A percentile compares a stretch with the other conserved stretches of the same genome.
These are phyloP conservation scores for Micromonas pusilla DNA, from an alignment of 139 green algal genomes.

Conservation along the genomic window DNA sequence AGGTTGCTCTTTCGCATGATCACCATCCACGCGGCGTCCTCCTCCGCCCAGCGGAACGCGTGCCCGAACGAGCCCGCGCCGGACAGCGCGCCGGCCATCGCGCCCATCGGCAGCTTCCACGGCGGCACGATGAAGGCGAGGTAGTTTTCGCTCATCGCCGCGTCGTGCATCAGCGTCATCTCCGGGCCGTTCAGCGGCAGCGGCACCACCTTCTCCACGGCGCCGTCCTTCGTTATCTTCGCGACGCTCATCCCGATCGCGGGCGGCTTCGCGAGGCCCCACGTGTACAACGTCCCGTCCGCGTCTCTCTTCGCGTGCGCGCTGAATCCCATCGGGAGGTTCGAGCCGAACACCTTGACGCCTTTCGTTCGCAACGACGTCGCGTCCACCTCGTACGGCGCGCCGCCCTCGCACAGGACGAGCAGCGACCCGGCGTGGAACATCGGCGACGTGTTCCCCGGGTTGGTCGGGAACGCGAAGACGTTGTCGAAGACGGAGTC, in stretches of 20 bases:
- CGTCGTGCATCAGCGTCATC: constrained; percentile 33
- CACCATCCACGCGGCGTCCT: constrained; percentile 16
- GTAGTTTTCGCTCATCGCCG: constrained; percentile 30
- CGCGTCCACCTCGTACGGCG: constrained; percentile 30
- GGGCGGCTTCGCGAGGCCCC: background rate
- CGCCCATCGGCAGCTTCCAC: background rate
- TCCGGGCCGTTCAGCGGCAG: background rate
- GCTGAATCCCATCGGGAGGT: constrained; percentile 28
- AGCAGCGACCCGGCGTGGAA: constrained; percentile 20
- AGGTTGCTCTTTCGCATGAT: constrained; percentile 22
- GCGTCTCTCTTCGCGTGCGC: constrained; percentile 36
- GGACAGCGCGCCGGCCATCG: background rate
- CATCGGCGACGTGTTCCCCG: constrained; percentile 28
- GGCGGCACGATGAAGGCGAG: constrained; percentile 31
- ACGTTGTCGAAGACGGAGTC: constrained; percentile 7
- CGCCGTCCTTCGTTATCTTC: background rate
- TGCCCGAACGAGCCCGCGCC: constrained; percentile 16
- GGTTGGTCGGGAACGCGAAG: constrained; percentile 29
- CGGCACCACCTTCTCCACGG: background rate
- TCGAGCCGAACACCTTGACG: background rate
- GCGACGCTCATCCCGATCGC: background rate
- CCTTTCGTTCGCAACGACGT: constrained; percentile 26
- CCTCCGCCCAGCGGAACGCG: constrained; percentile 6
- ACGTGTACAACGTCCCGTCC: constrained; percentile 26
- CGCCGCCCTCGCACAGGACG: constrained; percentile 33